Percentiles rank a stretch among this genome's conserved stretches.
These are phyloP conservation scores for Phytophthora agathidicida DNA, from an alignment of 352 stramenopile species.

Conservation along the genomic window DNA sequence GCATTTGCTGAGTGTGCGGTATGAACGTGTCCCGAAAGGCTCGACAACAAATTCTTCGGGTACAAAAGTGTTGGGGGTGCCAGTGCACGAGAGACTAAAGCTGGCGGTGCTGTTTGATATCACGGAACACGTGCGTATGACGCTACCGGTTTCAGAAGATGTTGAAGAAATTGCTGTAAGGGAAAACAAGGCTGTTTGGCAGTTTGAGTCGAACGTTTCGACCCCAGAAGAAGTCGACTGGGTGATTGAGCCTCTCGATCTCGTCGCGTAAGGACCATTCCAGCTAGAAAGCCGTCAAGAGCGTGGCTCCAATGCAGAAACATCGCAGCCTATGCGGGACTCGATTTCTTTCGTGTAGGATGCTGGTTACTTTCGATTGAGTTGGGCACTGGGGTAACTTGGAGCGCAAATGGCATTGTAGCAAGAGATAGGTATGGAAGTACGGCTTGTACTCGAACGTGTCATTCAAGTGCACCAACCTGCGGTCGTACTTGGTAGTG, in stretches of 20 bases:
- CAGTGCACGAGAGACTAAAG: slow-evolving; percentile 26
- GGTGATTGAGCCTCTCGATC: slow-evolving; percentile 33
- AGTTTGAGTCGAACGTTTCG: slow-evolving; percentile 37
- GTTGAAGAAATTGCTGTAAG: slow-evolving; percentile 12
- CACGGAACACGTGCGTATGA: slow-evolving; percentile 32
- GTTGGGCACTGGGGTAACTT: too few relatives aligned
- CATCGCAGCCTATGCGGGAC: neutral
- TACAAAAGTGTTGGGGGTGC: slow-evolving; percentile 20
- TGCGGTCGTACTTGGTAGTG: too few relatives aligned
- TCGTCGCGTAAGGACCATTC: slow-evolving; percentile 31
- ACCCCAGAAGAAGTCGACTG: slow-evolving; percentile 34
- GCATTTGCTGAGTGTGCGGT: slow-evolving; percentile 28
- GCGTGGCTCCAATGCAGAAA: neutral
- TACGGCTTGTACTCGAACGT: too few relatives aligned
- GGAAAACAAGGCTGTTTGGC: slow-evolving; percentile 33
- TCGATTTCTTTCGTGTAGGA: too few relatives aligned
- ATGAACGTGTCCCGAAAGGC: slow-evolving; percentile 12
- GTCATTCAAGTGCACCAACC: too few relatives aligned
- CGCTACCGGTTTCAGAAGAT: slow-evolving; percentile 2
- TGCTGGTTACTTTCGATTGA: too few relatives aligned
- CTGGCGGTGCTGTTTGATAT: slow-evolving; percentile 36
- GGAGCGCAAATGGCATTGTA: too few relatives aligned
- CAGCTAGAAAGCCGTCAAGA: too few relatives aligned
- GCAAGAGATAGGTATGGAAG: too few relatives aligned
- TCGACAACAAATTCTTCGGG: slow-evolving; percentile 24